These are phyloP conservation scores for Phylloboletellus chloephorus DNA, from an alignment of 1,284 basidiomycete genomes.

Conservation along the genomic window DNA sequence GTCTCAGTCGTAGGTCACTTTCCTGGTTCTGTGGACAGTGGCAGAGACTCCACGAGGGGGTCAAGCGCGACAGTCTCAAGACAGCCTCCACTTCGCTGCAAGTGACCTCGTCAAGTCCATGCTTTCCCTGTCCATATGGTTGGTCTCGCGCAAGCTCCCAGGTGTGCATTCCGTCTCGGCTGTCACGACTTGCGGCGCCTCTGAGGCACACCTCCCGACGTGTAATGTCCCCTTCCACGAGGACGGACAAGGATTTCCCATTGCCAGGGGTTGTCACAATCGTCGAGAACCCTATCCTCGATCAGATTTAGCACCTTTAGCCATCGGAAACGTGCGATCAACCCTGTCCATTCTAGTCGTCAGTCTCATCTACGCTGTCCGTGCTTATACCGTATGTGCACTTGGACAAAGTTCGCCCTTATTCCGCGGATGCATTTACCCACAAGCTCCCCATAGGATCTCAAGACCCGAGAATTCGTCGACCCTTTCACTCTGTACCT, in stretches of 20 bases:
- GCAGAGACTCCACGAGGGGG: conserved; percentile 9
- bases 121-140: conserved; percentile 16
- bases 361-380: conserved; percentile 14
- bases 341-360: conserved; percentile 16
- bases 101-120: conserved; percentile 17
- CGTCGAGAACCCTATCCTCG: conserved; percentile 5
- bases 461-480: conserved; percentile 12
- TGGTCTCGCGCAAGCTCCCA: conserved; percentile 4
- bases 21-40: conserved; percentile 14
- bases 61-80: not conserved
- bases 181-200: not conserved
- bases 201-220: conserved; percentile 6
- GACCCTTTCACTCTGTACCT: conserved; percentile 15
- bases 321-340: conserved; percentile 11
- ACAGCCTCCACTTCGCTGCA: conserved; percentile 15
- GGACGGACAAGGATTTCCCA: conserved; percentile 5
- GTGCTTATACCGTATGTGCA: conserved; percentile 19
- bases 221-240: conserved; percentile 9
- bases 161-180: not conserved
- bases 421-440: not conserved
- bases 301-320: conserved; percentile 1
- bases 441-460: conserved; percentile 15
- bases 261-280: not conserved
- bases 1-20: conserved; percentile 11
- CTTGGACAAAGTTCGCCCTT: not conserved